These are phyloP conservation scores for Phialocephala sp. DNA, from an alignment of 2,329 filamentous ascomycete genomes.

Conservation along the genomic window DNA sequence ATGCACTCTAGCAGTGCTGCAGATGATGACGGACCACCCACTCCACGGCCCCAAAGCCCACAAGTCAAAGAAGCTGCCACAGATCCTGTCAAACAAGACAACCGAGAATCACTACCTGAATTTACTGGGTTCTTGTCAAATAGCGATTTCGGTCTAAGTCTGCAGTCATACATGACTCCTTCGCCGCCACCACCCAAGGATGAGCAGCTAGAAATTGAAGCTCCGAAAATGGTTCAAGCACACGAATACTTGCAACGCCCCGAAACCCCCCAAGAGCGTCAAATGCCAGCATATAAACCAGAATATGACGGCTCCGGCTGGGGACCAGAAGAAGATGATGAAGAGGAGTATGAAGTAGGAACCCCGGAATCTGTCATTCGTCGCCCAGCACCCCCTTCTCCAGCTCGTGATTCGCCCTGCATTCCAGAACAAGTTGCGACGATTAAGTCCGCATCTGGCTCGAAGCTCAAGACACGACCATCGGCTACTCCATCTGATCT, in stretches of 20 bases:
- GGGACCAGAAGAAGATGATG: conserved; percentile 57
- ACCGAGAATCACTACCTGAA: conserved; percentile 48
- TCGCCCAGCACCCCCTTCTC: conserved; percentile 59
- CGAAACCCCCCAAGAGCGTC: conserved; percentile 40
- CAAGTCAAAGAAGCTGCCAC: conserved; percentile 29
- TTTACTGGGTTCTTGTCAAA: conserved; percentile 55
- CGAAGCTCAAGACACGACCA: conserved; percentile 85
- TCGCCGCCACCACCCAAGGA: conserved; percentile 44
- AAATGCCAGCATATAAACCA: conserved; percentile 55
- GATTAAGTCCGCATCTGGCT: conserved; percentile 80
- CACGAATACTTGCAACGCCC: conserved; percentile 38
- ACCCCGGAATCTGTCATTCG: conserved; percentile 93
- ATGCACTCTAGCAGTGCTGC: conserved; percentile 33
- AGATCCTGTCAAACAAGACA: conserved; percentile 33
- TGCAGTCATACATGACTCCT: conserved; percentile 59
- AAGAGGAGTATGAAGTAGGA: conserved; percentile 57
- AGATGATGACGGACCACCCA: conserved; percentile 58
- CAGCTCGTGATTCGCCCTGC: conserved; percentile 54
- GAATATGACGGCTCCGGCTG: conserved; percentile 69
- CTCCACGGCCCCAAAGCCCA: conserved; percentile 55
- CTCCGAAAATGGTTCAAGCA: conserved; percentile 34
- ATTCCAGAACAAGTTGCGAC: conserved; percentile 86
- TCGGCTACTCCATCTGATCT: conserved; percentile 88
- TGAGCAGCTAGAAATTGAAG: conserved; percentile 22
- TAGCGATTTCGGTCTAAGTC: conserved; percentile 58